Evolutionary conservation across 2,329 filamentous ascomycete species (phyloP).

Genomic region (Penicillium sp.): DNA sequence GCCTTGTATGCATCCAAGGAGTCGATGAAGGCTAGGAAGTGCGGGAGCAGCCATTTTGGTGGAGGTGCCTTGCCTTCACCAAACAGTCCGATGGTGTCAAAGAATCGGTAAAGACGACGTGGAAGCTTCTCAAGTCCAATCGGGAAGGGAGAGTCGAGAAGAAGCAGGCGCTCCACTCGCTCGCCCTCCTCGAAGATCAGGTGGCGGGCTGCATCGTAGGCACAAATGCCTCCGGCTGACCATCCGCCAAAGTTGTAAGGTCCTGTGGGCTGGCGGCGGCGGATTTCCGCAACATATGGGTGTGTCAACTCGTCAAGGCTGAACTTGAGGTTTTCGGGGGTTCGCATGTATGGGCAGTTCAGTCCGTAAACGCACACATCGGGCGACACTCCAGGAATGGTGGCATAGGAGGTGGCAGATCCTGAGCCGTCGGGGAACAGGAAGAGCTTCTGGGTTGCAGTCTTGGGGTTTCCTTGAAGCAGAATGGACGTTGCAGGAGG

Average conservation of each 20-base stretch:
- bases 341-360: slow-evolving; percentile 44
- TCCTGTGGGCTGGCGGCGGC: slow-evolving; percentile 44
- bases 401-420: slow-evolving; percentile 44
- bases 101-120: slow-evolving; percentile 46
- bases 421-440: slow-evolving; percentile 45
- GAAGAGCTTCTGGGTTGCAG: slow-evolving; percentile 39
- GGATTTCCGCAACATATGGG: slow-evolving; percentile 43
- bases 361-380: slow-evolving; percentile 42
- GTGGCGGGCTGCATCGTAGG: slow-evolving; percentile 60
- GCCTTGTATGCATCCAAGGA: slow-evolving; percentile 44
- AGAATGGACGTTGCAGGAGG: slow-evolving; percentile 41
- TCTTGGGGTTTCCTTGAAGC: slow-evolving; percentile 41
- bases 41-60: slow-evolving; percentile 47
- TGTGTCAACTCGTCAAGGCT: slow-evolving; percentile 34
- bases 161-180: slow-evolving; percentile 54
- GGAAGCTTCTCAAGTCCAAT: slow-evolving; percentile 64
- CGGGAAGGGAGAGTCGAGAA: slow-evolving; percentile 63
- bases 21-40: slow-evolving; percentile 48
- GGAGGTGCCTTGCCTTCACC: slow-evolving; percentile 41
- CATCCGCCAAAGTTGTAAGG: slow-evolving; percentile 66
- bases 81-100: slow-evolving; percentile 45
- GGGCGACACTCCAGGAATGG: slow-evolving; percentile 38
- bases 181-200: slow-evolving; percentile 53
- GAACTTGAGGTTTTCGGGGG: slow-evolving; percentile 32
- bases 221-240: slow-evolving; percentile 70